Conservation (phyloP, 2,329 filamentous ascomycete genomes). For the Trichophyton rubrum region DNA sequence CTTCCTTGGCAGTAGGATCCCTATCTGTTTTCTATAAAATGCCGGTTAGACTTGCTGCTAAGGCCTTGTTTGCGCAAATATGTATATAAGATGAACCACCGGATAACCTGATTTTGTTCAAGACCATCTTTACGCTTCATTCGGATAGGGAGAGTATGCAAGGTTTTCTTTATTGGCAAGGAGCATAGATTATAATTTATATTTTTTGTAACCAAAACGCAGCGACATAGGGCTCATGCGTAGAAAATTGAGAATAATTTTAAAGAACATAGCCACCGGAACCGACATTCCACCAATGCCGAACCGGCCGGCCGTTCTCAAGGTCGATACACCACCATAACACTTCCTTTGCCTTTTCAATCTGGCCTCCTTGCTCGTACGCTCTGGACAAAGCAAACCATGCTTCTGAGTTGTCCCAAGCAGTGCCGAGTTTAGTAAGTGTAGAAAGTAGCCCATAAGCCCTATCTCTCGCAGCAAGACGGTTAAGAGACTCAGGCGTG, state of each 20-base stretch:
- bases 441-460: slow-evolving; percentile 72
- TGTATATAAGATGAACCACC: slow-evolving; percentile 1
- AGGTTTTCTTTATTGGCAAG: not conserved
- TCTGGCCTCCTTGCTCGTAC: slow-evolving; percentile 74
- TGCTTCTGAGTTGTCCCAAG: slow-evolving; percentile 87
- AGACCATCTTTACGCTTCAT: not conserved
- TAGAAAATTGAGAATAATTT: slow-evolving; percentile 8
- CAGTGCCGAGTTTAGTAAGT: slow-evolving; percentile 70
- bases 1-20: not conserved
- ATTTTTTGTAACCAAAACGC: not conserved
- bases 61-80: not conserved
- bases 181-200: not conserved
- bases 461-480: slow-evolving; percentile 78
- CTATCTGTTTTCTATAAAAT: not conserved
- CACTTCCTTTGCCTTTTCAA: slow-evolving; percentile 79
- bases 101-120: not conserved
- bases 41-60: not conserved
- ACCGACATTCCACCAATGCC: slow-evolving; percentile 62
- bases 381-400: slow-evolving; percentile 82
- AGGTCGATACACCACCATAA: slow-evolving; percentile 97
- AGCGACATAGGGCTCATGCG: not conserved
- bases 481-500: slow-evolving; percentile 60
- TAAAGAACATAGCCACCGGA: slow-evolving; percentile 54
- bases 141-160: not conserved
- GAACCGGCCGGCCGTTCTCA: slow-evolving; percentile 69